Evolutionary conservation across 2,329 filamentous ascomycete species (phyloP).

Genomic region (Alternaria gaisen): DNA sequence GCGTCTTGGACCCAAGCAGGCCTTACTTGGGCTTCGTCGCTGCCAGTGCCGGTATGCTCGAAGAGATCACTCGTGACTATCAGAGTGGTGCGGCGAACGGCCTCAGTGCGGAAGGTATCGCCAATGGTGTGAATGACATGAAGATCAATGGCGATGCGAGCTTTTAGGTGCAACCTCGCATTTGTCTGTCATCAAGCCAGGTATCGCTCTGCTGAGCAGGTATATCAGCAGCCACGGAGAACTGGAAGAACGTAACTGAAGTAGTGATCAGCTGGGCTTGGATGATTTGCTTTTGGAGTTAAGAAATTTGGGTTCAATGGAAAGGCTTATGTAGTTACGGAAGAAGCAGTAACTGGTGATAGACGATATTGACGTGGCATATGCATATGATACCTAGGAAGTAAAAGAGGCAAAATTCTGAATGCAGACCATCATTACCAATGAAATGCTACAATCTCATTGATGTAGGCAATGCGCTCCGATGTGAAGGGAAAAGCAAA

Average conservation of each 20-base stretch:
- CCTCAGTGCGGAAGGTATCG: conserved; percentile 27
- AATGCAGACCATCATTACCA: conserved; percentile 1
- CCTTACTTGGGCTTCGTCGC: conserved; percentile 88
- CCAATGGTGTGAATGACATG: conserved; percentile 35
- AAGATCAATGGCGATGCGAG: conserved; percentile 30
- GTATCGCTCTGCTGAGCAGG: not conserved
- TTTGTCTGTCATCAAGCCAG: not conserved
- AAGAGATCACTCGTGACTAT: conserved; percentile 52
- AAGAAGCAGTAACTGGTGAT: conserved; percentile 12
- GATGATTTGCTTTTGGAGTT: conserved; percentile 2
- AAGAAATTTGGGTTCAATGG: not conserved
- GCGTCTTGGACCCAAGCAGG: conserved; percentile 76
- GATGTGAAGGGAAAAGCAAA: not conserved
- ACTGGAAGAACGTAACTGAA: not conserved
- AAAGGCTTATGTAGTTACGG: not conserved
- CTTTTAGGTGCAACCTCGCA: conserved; percentile 14
- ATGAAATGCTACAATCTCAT: not conserved
- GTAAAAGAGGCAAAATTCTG: not conserved
- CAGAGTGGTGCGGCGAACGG: conserved; percentile 26
- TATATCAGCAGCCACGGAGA: not conserved
- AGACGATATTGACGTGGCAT: conserved; percentile 9
- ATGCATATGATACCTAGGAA: conserved; percentile 22
- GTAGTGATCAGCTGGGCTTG: not conserved
- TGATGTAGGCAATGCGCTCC: not conserved
- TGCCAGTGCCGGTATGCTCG: conserved; percentile 74